phyloP scores from a whole-genome alignment of 345 rosid species.

The Dovyalis caffra region DNA sequence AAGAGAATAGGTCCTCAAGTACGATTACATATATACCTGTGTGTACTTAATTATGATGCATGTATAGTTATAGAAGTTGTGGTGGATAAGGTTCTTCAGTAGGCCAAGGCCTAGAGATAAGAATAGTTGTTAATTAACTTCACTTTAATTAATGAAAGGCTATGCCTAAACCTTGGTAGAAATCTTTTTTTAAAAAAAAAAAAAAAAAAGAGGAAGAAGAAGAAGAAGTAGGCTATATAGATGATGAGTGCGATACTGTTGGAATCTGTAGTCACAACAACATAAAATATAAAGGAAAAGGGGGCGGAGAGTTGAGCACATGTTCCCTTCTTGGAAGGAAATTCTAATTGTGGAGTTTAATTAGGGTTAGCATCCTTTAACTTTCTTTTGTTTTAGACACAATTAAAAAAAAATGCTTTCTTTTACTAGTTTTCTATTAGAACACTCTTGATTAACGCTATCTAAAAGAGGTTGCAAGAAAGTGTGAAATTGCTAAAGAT shows the following conservation, averaged over 20 bases:
- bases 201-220: background rate
- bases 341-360: background rate
- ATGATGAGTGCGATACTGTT: slow-evolving; percentile 23
- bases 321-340: slow-evolving; percentile 26
- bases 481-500: no score
- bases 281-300: background rate
- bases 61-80: slow-evolving; percentile 6
- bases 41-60: background rate
- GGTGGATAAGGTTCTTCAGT: slow-evolving; percentile 30
- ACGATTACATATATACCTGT: background rate
- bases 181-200: no score
- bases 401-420: no score
- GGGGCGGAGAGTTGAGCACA: slow-evolving; percentile 6
- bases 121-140: slow-evolving; percentile 7
- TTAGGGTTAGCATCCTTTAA: background rate
- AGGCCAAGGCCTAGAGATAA: slow-evolving; percentile 6
- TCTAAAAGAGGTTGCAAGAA: no score
- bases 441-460: no score
- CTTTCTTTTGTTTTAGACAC: background rate
- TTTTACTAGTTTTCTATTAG: no score
- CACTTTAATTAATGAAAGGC: slow-evolving; percentile 22
- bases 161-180: background rate
- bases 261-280: slow-evolving; percentile 33
- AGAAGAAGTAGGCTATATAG: background rate
- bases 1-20: no score